A percentile compares a stretch with the other conserved stretches of the same genome.
phyloP scores from a whole-genome alignment of 495 filamentous ascomycete genomes.

The Clohesyomyces aquaticus region DNA sequence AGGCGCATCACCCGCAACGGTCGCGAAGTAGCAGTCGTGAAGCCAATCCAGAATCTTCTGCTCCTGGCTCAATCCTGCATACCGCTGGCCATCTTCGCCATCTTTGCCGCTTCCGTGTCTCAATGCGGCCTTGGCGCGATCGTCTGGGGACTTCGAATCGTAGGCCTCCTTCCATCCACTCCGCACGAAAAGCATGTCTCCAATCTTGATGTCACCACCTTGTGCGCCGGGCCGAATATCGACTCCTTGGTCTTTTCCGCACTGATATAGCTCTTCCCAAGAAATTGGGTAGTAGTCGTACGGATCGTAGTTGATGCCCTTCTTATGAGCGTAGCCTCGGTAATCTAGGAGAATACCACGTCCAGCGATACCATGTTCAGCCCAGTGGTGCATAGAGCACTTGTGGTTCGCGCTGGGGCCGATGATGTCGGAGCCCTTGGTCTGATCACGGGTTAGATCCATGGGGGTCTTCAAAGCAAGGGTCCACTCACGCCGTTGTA shows the following conservation, averaged over 20 bases:
- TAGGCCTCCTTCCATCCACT: constrained; percentile 67
- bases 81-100: constrained; percentile 51
- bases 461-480: too few relatives aligned
- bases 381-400: constrained; percentile 57
- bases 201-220: constrained; percentile 64
- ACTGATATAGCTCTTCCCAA: constrained; percentile 58
- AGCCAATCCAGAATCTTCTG: constrained; percentile 63
- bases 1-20: constrained; percentile 63
- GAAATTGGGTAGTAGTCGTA: constrained; percentile 63
- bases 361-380: constrained; percentile 58
- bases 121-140: constrained; percentile 49
- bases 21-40: constrained; percentile 69
- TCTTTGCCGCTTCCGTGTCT: constrained; percentile 44
- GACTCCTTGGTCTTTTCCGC: constrained; percentile 60
- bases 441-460: constrained; percentile 16
- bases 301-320: constrained; percentile 58
- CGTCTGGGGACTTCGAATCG: constrained; percentile 48
- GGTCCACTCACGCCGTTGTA: constrained; percentile 52
- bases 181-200: constrained; percentile 70
- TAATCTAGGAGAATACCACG: constrained; percentile 66
- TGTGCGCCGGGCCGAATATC: constrained; percentile 57
- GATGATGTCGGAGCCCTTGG: constrained; percentile 57
- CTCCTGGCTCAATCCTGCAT: constrained; percentile 62
- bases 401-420: constrained; percentile 57
- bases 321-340: constrained; percentile 52